Base-by-base conservation (phyloP, 23 red algal genomes). In the Cyanidioschyzon merolae region DNA sequence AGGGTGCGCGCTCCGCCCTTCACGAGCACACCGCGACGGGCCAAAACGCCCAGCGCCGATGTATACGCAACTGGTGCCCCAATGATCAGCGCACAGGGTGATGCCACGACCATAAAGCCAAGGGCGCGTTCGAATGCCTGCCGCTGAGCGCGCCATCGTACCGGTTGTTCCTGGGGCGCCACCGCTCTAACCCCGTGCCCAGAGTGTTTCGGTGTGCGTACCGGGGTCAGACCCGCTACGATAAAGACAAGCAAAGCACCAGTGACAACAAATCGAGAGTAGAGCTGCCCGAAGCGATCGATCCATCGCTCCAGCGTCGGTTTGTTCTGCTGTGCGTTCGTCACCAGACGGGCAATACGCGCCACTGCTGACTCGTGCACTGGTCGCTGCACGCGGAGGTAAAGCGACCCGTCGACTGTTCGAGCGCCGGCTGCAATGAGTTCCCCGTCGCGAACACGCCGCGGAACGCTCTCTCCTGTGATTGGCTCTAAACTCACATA, bases 61-160 rank as follows among this genome's bases (percentile, higher is more conserved):
- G 86, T 15, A 58, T 90, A 96, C 2, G 92, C 92, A 35, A 96
- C 78, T 16, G 92, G 92, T 40, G 92, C 92, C 0, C 92, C 92
- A 74, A 96, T 90, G 2, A 96, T 74, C 30, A 96, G 80, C 37
- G 92, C 92, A 58, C 92, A 96, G 0, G 92, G 92, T 27, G 82
- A 86, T 0, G 92, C 82, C 0, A 82, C 82, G 24, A 96, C 88
- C 50, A 96, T 54, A 58, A 96, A 78, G 25, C 82, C 92, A 17
- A 96, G 85, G 41, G 79, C 87, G 29, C 92, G 83, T 50, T 45
- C 58, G 38, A 79, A 17, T 30, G 77, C 37, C 35, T 35, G n/a
- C n/a, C 63, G 12, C 63, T 32, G 63, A 7, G 7, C 29, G 7
- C n/a, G n/a, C 63, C 63, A 71, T 32, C 63, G n/a, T 25, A 71